Conservation (phyloP, 2,329 filamentous ascomycete genomes). For the Phyllachora maydis region DNA sequence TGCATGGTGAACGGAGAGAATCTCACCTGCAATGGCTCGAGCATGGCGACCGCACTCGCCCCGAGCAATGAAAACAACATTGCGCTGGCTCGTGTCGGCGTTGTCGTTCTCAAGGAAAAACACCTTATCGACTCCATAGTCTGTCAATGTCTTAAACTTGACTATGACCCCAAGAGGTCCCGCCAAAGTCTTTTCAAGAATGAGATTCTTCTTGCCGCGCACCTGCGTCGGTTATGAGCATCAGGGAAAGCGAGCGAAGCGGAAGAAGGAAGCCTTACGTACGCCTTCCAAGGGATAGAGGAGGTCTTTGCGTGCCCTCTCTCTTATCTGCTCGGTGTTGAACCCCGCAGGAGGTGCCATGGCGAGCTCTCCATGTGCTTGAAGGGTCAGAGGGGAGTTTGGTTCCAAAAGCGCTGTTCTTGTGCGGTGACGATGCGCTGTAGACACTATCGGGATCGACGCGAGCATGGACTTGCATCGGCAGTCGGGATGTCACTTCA, state of each 20-base stretch:
- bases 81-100: conserved; percentile 81
- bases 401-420: too few species aligned
- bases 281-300: conserved; percentile 86
- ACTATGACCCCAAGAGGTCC: conserved; percentile 80
- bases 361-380: conserved; percentile 29
- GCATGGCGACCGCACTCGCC: conserved; percentile 77
- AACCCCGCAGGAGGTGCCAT: conserved; percentile 56
- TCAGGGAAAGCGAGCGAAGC: conserved; percentile 1
- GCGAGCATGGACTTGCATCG: too few species aligned
- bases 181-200: conserved; percentile 78
- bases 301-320: conserved; percentile 72
- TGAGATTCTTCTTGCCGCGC: conserved; percentile 94
- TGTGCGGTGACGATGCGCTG: too few species aligned
- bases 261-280: conserved; percentile 28
- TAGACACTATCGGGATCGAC: too few species aligned
- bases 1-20: too few species aligned
- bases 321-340: conserved; percentile 54
- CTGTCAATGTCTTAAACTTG: conserved; percentile 86
- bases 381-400: too few species aligned
- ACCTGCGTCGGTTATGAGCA: conserved; percentile 49
- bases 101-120: conserved; percentile 95
- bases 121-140: conserved; percentile 94
- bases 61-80: conserved; percentile 81
- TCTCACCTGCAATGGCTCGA: conserved; percentile 74
- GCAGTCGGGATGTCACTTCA: too few species aligned